Percentiles rank a stretch among this genome's conserved stretches.
Conservation (phyloP, 2,329 filamentous ascomycete genomes). For the Colletotrichum tabaci region DNA sequence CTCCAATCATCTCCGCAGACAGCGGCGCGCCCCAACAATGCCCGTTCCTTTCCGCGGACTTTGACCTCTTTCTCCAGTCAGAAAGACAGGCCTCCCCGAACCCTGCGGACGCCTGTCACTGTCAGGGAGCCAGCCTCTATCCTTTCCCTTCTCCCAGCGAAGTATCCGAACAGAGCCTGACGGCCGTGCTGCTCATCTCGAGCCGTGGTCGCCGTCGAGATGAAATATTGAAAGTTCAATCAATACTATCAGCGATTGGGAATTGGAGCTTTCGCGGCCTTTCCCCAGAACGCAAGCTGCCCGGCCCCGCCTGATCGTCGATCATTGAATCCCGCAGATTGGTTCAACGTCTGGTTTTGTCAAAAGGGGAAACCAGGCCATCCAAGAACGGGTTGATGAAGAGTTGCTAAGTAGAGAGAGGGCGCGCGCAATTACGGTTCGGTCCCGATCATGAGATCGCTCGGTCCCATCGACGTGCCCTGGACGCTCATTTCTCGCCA, state of each 20-base stretch:
- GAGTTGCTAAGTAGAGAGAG: not conserved
- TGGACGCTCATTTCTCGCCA: conserved; percentile 15
- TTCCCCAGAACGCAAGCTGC: conserved; percentile 27
- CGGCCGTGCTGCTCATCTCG: conserved; percentile 13
- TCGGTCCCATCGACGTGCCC: conserved; percentile 19
- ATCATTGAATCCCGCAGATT: conserved; percentile 41
- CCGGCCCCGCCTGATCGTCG: conserved; percentile 31
- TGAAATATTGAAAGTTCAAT: conserved; percentile 28
- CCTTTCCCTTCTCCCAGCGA: not conserved
- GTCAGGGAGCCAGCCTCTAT: not conserved
- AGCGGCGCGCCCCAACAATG: conserved; percentile 18
- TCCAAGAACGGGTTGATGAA: not conserved
- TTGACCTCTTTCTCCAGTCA: not conserved
- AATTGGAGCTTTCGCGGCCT: conserved; percentile 24
- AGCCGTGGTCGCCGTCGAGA: conserved; percentile 21
- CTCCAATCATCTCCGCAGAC: conserved; percentile 12
- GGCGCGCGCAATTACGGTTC: conserved; percentile 24
- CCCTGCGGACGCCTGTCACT: not conserved
- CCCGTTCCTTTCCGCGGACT: conserved; percentile 7
- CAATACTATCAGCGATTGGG: not conserved
- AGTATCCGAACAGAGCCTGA: conserved; percentile 7
- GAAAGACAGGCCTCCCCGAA: conserved; percentile 10
- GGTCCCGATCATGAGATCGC: conserved; percentile 32
- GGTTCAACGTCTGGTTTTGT: conserved; percentile 14
- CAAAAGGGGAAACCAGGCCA: conserved; percentile 32